These are phyloP conservation scores for Lepiota subincarnata DNA, from an alignment of 768 basidiomycete genomes.

Conservation along the genomic window DNA sequence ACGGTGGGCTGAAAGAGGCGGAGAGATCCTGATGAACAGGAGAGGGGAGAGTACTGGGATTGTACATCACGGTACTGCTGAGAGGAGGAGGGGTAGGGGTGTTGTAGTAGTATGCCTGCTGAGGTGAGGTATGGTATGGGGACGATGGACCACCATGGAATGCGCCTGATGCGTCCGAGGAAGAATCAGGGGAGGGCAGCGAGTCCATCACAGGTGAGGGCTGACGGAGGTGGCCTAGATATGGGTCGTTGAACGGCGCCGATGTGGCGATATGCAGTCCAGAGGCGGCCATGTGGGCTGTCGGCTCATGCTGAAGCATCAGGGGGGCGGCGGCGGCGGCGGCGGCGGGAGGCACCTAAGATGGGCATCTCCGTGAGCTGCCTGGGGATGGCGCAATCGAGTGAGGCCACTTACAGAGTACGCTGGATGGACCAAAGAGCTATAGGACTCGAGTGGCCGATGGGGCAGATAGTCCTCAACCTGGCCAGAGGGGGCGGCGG, in stretches of 20 bases:
- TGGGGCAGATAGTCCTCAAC: background rate
- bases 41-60: background rate
- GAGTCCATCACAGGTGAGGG: slow-evolving; percentile 7
- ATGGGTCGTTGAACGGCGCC: background rate
- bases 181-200: background rate
- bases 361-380: background rate
- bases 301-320: no score
- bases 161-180: background rate
- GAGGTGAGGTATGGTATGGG: background rate
- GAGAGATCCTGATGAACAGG: background rate
- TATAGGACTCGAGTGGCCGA: background rate
- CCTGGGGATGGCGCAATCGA: background rate
- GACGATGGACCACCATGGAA: background rate
- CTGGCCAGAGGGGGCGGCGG: background rate
- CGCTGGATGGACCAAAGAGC: background rate
- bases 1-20: slow-evolving; percentile 1
- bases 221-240: background rate
- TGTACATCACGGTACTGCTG: no score
- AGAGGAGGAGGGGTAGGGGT: background rate
- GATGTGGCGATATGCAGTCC: background rate
- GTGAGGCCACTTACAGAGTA: background rate
- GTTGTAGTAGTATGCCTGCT: background rate
- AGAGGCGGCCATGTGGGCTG: no score
- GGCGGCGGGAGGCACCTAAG: no score
- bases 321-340: no score